These are phyloP conservation scores for Stenocarpella maydis DNA, from an alignment of 2,329 filamentous ascomycete genomes.

Conservation along the genomic window DNA sequence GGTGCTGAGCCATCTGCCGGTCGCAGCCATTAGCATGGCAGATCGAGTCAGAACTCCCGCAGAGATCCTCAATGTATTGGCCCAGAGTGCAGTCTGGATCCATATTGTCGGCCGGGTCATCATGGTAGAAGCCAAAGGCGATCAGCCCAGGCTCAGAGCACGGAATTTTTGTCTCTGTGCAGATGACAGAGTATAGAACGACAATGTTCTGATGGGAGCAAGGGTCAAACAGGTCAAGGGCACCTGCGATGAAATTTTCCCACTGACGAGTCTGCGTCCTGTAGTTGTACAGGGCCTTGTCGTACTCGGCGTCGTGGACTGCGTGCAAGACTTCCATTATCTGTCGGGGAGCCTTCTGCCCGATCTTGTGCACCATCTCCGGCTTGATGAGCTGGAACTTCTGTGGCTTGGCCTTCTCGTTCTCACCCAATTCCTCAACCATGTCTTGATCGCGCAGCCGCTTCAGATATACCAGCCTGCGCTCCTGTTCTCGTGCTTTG, in stretches of 20 bases:
- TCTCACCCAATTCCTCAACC: constrained; percentile 61
- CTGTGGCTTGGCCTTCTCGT: constrained; percentile 70
- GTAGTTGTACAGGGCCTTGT: constrained; percentile 93
- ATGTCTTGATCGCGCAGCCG: constrained; percentile 80
- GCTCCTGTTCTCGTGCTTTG: constrained; percentile 89
- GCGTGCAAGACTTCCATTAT: constrained; percentile 94
- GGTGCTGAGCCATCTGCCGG: constrained; percentile 88
- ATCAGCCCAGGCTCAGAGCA: constrained; percentile 92
- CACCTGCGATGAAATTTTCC: constrained; percentile 93
- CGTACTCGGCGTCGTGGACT: constrained; percentile 95
- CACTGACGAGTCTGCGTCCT: constrained; percentile 94
- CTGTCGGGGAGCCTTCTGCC: constrained; percentile 81
- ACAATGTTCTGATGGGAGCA: constrained; percentile 97
- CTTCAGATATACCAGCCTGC: constrained; percentile 82
- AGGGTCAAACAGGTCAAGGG: constrained; percentile 89
- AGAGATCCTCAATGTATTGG: constrained; percentile 93
- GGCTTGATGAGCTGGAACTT: constrained; percentile 92
- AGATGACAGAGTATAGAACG: constrained; percentile 91
- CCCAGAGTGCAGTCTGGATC: constrained; percentile 91
- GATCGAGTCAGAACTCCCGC: constrained; percentile 75
- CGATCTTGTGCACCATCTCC: constrained; percentile 90
- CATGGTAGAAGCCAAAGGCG: constrained; percentile 91
- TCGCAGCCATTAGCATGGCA: constrained; percentile 89
- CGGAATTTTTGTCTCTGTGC: constrained; percentile 90
- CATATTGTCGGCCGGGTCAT: constrained; percentile 70